A percentile compares a stretch with the other conserved stretches of the same genome.
These are phyloP conservation scores for Fomitopsis schrenkii DNA, from an alignment of 1,284 basidiomycete species.

Conservation along the genomic window DNA sequence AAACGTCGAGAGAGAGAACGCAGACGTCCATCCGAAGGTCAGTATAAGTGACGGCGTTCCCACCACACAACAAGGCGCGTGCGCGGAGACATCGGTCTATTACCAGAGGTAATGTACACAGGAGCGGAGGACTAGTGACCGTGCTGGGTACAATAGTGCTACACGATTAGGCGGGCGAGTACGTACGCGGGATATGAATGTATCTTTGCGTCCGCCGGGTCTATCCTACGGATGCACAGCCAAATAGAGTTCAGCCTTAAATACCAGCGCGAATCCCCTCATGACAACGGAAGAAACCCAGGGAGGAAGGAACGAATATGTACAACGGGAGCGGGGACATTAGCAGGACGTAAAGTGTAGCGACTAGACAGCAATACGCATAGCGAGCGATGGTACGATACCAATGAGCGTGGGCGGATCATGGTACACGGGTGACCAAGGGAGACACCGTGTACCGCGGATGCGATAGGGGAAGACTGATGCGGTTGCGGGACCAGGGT, in stretches of 20 bases:
- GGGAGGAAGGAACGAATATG: background rate
- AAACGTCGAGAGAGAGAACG: background rate
- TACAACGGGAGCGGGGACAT: background rate
- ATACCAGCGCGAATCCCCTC: background rate
- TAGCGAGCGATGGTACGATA: background rate
- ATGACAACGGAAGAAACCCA: background rate
- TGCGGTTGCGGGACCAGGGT: constrained; percentile 1
- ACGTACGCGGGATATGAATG: background rate
- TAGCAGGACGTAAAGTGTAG: background rate
- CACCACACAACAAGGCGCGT: too few species aligned
- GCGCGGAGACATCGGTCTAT: background rate
- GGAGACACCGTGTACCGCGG: background rate
- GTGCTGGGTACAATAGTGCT: background rate
- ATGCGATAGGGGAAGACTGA: background rate
- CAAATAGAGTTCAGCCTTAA: background rate
- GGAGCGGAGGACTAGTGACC: background rate
- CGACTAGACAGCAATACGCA: background rate
- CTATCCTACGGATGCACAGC: background rate
- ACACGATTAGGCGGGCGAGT: background rate
- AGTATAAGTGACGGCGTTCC: background rate
- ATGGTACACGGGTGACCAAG: background rate
- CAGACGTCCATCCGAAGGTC: background rate
- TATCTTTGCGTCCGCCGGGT: background rate
- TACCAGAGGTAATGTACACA: background rate
- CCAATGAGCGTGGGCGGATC: background rate